A percentile compares a stretch with the other conserved stretches of the same genome.
Evolutionary conservation across 2,329 filamentous ascomycete genomes (phyloP).

Genomic region (Drechslerella coelobrocha): DNA sequence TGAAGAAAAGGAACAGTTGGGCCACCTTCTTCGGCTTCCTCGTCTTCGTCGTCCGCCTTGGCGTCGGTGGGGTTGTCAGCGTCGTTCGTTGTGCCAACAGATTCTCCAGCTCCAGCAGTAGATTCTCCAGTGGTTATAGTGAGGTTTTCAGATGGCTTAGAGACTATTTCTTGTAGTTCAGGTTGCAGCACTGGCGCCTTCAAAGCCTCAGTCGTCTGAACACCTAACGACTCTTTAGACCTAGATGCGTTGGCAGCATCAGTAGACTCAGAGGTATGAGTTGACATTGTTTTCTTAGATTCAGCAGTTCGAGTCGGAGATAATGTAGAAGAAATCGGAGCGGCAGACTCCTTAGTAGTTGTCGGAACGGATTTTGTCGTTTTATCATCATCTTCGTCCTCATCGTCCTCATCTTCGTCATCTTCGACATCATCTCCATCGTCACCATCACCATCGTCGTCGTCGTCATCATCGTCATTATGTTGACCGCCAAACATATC

Average conservation of each 20-base stretch:
- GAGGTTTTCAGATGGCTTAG: too few species aligned
- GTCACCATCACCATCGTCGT: slow-evolving; percentile 38
- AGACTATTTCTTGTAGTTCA: too few species aligned
- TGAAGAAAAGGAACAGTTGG: slow-evolving; percentile 31
- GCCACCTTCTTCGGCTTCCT: slow-evolving; percentile 1
- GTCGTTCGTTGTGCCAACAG: background rate
- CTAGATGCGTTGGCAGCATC: background rate
- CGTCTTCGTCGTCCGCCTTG: slow-evolving; percentile 4
- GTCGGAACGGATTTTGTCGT: slow-evolving; percentile 38
- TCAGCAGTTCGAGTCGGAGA: slow-evolving; percentile 4
- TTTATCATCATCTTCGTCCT: background rate
- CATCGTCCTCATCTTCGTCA: background rate
- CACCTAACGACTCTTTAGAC: too few species aligned
- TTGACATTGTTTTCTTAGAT: background rate
- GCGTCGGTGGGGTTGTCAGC: background rate
- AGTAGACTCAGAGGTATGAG: background rate
- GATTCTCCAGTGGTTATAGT: too few species aligned
- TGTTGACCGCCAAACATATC: slow-evolving; percentile 69
- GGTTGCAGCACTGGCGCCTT: too few species aligned
- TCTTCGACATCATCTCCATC: slow-evolving; percentile 33
- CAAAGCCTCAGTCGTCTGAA: too few species aligned
- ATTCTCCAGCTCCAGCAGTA: background rate
- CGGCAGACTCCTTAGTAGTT: slow-evolving; percentile 29
- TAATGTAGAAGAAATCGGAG: background rate
- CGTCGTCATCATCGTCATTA: slow-evolving; percentile 56